Conservation (phyloP, 805 yeast species). For the Candida koratica region DNA sequence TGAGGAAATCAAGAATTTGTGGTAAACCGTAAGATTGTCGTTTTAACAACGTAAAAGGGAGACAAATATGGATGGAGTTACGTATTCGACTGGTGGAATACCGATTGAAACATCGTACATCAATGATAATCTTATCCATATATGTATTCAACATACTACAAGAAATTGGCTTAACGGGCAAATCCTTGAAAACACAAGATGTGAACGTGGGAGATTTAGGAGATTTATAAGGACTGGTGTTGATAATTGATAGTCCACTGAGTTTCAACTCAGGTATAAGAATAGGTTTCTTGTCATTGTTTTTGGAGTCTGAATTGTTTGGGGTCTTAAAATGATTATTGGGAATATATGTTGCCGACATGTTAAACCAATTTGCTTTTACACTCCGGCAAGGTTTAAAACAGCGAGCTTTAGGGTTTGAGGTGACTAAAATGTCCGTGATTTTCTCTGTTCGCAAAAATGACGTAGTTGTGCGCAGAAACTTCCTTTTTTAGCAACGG, state of each 20-base stretch:
- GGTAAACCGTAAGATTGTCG: slow-evolving; percentile 31
- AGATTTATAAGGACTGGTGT: slow-evolving; percentile 1
- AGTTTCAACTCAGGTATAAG: slow-evolving; percentile 7
- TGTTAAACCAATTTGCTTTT: too few species aligned
- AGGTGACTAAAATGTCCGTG: too few species aligned
- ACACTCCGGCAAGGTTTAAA: too few species aligned
- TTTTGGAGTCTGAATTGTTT: neutral
- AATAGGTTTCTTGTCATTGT: slow-evolving; percentile 1
- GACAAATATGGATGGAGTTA: slow-evolving; percentile 35
- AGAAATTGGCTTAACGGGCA: neutral
- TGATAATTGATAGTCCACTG: neutral
- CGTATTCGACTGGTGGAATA: slow-evolving; percentile 28
- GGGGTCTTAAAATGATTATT: neutral
- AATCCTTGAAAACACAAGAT: slow-evolving; percentile 2
- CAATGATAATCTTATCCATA: slow-evolving; percentile 23
- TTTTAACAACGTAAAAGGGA: slow-evolving; percentile 44
- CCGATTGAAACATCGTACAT: slow-evolving; percentile 37
- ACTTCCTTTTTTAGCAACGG: neutral
- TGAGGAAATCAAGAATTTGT: slow-evolving; percentile 31
- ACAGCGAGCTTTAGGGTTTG: too few species aligned
- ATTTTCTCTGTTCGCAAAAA: too few species aligned
- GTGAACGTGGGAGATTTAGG: slow-evolving; percentile 9
- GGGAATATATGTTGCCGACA: slow-evolving; percentile 4
- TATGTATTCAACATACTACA: neutral
- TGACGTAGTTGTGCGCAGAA: neutral